These are phyloP conservation scores for Gautieria morchelliformis DNA, from an alignment of 768 basidiomycete genomes.

Conservation along the genomic window DNA sequence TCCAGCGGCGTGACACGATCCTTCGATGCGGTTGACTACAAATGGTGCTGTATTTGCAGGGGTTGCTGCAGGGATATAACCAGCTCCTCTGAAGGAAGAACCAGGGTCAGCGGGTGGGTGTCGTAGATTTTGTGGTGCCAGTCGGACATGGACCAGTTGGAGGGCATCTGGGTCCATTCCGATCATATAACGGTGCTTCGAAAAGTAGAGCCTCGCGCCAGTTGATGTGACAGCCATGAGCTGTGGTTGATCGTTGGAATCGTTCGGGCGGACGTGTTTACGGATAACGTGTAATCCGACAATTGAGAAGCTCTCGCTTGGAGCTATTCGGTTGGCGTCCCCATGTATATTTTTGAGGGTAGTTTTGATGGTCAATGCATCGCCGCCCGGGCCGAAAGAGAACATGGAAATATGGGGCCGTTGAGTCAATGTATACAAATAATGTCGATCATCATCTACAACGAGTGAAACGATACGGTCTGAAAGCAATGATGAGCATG, in stretches of 20 bases:
- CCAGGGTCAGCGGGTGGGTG: slow-evolving; percentile 51
- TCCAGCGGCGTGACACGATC: slow-evolving; percentile 59
- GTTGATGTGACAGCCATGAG: slow-evolving; percentile 75
- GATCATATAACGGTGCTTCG: slow-evolving; percentile 16
- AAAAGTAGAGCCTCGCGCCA: slow-evolving; percentile 79
- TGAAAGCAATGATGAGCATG: slow-evolving; percentile 20
- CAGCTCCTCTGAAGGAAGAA: slow-evolving; percentile 26
- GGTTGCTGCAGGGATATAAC: not conserved
- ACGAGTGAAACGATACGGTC: slow-evolving; percentile 65
- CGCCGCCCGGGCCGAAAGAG: slow-evolving; percentile 21
- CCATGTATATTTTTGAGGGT: slow-evolving; percentile 69
- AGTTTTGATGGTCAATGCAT: slow-evolving; percentile 60
- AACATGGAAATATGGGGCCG: slow-evolving; percentile 30
- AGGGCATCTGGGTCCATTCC: slow-evolving; percentile 33
- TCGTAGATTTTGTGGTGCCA: slow-evolving; percentile 65
- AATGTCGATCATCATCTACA: slow-evolving; percentile 58
- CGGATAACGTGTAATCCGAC: slow-evolving; percentile 61
- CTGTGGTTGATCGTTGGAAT: slow-evolving; percentile 62
- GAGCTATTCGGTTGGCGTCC: slow-evolving; percentile 70
- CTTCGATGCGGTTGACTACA: slow-evolving; percentile 1
- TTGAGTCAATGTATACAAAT: slow-evolving; percentile 68
- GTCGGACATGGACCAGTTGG: slow-evolving; percentile 68
- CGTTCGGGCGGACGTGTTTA: slow-evolving; percentile 26
- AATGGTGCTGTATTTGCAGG: not conserved
- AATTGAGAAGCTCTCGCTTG: slow-evolving; percentile 65